Conservation (phyloP, 2,329 filamentous ascomycete genomes). For the Aspergillus niger region DNA sequence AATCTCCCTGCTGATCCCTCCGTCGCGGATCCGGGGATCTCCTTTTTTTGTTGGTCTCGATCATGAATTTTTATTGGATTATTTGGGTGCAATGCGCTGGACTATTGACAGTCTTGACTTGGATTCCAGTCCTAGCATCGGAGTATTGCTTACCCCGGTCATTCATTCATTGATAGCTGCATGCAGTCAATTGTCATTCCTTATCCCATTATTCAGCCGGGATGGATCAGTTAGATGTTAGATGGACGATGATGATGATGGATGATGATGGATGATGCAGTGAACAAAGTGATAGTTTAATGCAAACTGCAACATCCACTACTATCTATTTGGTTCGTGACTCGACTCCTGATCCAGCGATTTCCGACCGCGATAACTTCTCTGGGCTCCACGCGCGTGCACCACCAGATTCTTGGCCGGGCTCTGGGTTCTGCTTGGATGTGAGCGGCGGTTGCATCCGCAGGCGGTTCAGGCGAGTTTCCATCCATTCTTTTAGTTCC, state of each 20-base stretch:
- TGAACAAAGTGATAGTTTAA: too few relatives aligned
- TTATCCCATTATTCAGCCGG: neutral
- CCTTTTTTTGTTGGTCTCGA: neutral
- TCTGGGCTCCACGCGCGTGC: neutral
- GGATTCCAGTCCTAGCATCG: neutral
- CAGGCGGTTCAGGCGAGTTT: neutral
- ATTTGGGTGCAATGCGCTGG: neutral
- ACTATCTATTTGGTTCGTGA: neutral
- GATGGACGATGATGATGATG: too few relatives aligned
- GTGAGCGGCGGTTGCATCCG: slow-evolving; percentile 1
- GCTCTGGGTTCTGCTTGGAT: neutral
- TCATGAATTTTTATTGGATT: neutral
- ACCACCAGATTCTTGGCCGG: neutral
- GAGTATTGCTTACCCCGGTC: neutral
- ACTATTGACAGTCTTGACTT: neutral
- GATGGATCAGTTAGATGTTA: too few relatives aligned
- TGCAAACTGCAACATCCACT: too few relatives aligned
- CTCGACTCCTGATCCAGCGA: neutral
- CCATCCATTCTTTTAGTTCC: slow-evolving; percentile 3
- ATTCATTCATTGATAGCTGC: neutral
- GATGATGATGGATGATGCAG: neutral
- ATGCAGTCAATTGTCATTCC: neutral
- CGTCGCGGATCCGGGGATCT: slow-evolving; percentile 17
- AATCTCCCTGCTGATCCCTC: slow-evolving; percentile 13
- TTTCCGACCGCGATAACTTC: neutral